Percentiles rank a stretch among this genome's conserved stretches.
These are phyloP conservation scores for Elongisporangium anandrum DNA, from an alignment of 352 stramenopile genomes.

Conservation along the genomic window DNA sequence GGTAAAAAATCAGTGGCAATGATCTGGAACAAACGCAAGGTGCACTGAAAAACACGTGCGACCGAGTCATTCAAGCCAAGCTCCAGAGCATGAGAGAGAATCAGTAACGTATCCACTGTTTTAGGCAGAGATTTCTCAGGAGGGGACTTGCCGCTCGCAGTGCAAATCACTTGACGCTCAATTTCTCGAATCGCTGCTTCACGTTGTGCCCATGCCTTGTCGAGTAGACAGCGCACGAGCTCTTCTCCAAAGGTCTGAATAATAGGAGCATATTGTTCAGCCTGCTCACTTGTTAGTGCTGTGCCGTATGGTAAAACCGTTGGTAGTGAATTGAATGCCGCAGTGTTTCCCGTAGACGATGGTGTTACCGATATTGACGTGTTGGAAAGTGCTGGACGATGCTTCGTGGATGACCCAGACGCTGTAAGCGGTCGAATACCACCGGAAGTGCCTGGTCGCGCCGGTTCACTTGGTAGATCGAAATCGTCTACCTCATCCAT, in stretches of 20 bases:
- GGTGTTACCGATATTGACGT: slow-evolving; percentile 35
- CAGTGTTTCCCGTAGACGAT: slow-evolving; percentile 11
- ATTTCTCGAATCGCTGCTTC: slow-evolving; percentile 73
- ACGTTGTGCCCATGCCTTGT: slow-evolving; percentile 76
- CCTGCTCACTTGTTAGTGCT: slow-evolving; percentile 58
- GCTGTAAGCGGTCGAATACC: slow-evolving; percentile 58
- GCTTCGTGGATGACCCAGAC: slow-evolving; percentile 74
- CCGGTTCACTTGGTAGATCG: slow-evolving; percentile 31
- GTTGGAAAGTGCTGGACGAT: slow-evolving; percentile 57
- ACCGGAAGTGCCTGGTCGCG: slow-evolving; percentile 50
- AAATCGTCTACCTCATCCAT: slow-evolving; percentile 87
- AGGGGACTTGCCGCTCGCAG: slow-evolving; percentile 34
- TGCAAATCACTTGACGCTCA: slow-evolving; percentile 58
- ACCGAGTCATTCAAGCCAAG: slow-evolving; percentile 74
- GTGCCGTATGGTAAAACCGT: slow-evolving; percentile 65
- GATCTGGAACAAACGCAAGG: slow-evolving; percentile 65
- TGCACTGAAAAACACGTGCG: slow-evolving; percentile 74
- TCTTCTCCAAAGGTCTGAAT: slow-evolving; percentile 63
- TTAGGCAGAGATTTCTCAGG: slow-evolving; percentile 47
- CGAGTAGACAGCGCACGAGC: slow-evolving; percentile 70
- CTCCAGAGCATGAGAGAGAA: slow-evolving; percentile 56
- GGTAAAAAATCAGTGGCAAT: slow-evolving; percentile 70
- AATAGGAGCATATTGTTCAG: slow-evolving; percentile 35
- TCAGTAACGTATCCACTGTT: slow-evolving; percentile 48
- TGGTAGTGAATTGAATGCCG: slow-evolving; percentile 18